These are phyloP conservation scores for Fusarium circinatum DNA, from an alignment of 2,329 filamentous ascomycete species.

Conservation along the genomic window DNA sequence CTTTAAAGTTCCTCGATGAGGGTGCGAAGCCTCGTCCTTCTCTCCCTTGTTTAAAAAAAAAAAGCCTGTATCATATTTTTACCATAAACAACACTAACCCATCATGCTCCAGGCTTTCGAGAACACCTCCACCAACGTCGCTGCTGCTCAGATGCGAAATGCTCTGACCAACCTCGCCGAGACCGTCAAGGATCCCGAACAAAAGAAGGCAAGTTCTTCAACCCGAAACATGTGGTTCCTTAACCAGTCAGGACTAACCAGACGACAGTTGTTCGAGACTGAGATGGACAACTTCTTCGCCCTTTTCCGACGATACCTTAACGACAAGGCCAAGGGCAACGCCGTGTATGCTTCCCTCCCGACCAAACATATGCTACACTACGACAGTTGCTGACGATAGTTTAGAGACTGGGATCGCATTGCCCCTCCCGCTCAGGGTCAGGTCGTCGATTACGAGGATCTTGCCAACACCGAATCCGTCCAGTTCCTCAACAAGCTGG, in stretches of 20 bases:
- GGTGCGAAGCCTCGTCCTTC: not conserved
- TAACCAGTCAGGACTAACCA: slow-evolving; percentile 10
- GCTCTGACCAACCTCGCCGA: slow-evolving; percentile 91
- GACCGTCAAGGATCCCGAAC: slow-evolving; percentile 81
- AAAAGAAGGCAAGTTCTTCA: slow-evolving; percentile 78
- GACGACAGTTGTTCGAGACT: slow-evolving; percentile 84
- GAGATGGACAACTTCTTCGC: slow-evolving; percentile 99
- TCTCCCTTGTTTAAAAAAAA: not conserved
- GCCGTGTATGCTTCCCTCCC: slow-evolving; percentile 68
- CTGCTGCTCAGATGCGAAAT: slow-evolving; percentile 99
- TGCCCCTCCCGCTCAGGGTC: slow-evolving; percentile 87
- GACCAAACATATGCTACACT: not conserved
- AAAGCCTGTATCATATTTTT: not conserved
- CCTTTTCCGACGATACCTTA: slow-evolving; percentile 96
- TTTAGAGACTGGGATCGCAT: slow-evolving; percentile 95
- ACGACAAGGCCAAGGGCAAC: slow-evolving; percentile 99
- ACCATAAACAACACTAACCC: slow-evolving; percentile 40
- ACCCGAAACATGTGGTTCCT: not conserved
- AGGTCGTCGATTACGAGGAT: slow-evolving; percentile 95
- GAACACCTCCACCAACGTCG: slow-evolving; percentile 98
- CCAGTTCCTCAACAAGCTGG: slow-evolving; percentile 95
- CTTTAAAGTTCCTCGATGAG: not conserved
- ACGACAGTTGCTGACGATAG: slow-evolving; percentile 33
- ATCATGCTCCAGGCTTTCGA: slow-evolving; percentile 81
- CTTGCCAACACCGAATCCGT: slow-evolving; percentile 91